phyloP scores from a whole-genome alignment of 2,329 filamentous ascomycete species.

The Rhynchosporium agropyri region DNA sequence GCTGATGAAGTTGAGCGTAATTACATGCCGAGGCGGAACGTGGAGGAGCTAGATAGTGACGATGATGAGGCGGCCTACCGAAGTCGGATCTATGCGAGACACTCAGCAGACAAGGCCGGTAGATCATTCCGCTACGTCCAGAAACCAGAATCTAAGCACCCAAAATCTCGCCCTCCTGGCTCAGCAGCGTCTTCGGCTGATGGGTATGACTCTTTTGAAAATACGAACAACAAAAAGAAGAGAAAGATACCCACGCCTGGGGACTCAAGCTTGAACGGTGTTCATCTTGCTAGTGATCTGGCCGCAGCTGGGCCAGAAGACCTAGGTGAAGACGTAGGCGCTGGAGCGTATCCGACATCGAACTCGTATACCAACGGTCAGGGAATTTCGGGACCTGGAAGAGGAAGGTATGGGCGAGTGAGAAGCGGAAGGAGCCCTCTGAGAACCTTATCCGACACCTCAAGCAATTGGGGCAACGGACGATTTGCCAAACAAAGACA shows the following conservation, averaged over 20 bases:
- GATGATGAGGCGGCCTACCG: conserved; percentile 52
- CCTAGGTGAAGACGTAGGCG: conserved; percentile 47
- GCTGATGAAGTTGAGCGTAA: conserved; percentile 41
- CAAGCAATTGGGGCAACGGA: conserved; percentile 42
- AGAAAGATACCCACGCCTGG: conserved; percentile 93
- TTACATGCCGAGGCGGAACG: conserved; percentile 53
- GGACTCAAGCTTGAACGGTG: conserved; percentile 55
- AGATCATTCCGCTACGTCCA: conserved; percentile 48
- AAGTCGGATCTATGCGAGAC: conserved; percentile 48
- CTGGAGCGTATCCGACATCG: conserved; percentile 59
- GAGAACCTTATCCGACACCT: conserved; percentile 59
- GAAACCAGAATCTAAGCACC: conserved; percentile 51
- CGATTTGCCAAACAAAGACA: conserved; percentile 41
- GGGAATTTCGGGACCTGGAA: conserved; percentile 81
- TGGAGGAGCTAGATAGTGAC: conserved; percentile 60
- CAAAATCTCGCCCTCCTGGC: conserved; percentile 58
- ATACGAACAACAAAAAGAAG: conserved; percentile 99
- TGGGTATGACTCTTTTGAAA: conserved; percentile 96
- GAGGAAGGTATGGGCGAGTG: conserved; percentile 77
- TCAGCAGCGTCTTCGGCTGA: conserved; percentile 75
- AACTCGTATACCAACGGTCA: conserved; percentile 51
- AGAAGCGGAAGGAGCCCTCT: conserved; percentile 64
- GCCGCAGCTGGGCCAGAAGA: conserved; percentile 57
- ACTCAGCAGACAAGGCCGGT: conserved; percentile 51
- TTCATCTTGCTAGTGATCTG: conserved; percentile 61